phyloP scores from a whole-genome alignment of 345 rosid genomes.

The Populus pruinosa region DNA sequence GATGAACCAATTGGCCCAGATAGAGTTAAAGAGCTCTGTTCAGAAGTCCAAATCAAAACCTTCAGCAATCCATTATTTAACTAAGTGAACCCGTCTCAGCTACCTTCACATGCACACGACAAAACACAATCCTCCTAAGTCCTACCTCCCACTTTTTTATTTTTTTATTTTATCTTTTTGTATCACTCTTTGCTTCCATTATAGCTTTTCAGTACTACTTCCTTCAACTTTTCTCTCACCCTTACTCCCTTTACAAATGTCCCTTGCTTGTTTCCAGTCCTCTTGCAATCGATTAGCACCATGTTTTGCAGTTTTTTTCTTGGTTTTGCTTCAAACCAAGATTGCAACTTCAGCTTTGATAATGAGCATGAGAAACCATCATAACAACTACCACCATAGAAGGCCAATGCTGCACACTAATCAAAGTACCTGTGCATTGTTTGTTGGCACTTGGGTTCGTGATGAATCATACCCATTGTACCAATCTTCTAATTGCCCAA shows the following conservation, averaged over 20 bases:
- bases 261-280: background rate
- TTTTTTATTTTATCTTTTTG: background rate
- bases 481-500: conserved; percentile 39
- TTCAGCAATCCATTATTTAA: background rate
- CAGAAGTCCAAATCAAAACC: background rate
- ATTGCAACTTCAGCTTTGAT: conserved; percentile 53
- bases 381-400: conserved; percentile 41
- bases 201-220: background rate
- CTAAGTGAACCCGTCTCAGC: conserved; percentile 10
- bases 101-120: conserved; percentile 21
- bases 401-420: conserved; percentile 55
- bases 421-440: conserved; percentile 53
- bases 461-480: conserved; percentile 75
- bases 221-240: background rate
- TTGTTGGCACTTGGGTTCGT: conserved; percentile 64
- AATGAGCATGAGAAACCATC: conserved; percentile 58
- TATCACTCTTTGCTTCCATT: background rate
- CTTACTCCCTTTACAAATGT: background rate
- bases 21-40: background rate
- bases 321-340: conserved; percentile 34
- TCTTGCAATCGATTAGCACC: conserved; percentile 7
- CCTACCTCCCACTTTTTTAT: background rate
- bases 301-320: conserved; percentile 26
- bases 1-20: background rate
- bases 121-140: background rate